phyloP scores from a whole-genome alignment of 192 early-diverging fungal species.

The Tieghemiomyces parasiticus region DNA sequence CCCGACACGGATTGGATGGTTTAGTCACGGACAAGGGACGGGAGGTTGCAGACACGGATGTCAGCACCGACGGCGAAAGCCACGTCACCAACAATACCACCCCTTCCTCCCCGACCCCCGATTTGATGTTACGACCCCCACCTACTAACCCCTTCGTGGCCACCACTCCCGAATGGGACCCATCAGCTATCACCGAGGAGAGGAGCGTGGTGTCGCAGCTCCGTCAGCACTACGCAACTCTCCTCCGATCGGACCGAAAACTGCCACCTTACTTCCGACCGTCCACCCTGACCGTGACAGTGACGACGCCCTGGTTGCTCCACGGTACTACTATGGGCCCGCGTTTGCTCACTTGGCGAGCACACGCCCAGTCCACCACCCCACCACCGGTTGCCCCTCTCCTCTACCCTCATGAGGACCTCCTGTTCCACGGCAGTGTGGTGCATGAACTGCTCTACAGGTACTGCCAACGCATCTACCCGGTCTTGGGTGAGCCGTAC shows the following conservation, averaged over 20 bases:
- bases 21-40: background rate
- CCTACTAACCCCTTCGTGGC: background rate
- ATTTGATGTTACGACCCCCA: too few relatives aligned
- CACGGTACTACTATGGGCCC: background rate
- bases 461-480: constrained; percentile 8
- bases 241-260: background rate
- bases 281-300: background rate
- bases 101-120: too few relatives aligned
- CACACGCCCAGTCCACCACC: background rate
- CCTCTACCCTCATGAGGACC: background rate
- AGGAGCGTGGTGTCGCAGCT: background rate
- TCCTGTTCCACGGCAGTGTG: background rate
- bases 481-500: constrained; percentile 2
- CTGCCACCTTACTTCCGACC: background rate
- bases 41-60: background rate
- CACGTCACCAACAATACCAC: too few relatives aligned
- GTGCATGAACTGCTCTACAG: background rate
- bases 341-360: background rate
- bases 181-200: background rate
- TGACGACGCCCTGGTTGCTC: background rate
- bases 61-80: too few relatives aligned
- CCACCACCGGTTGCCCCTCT: background rate
- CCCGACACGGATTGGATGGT: background rate
- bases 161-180: background rate
- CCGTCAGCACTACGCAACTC: background rate